These are phyloP conservation scores for Aspergillus bridgeri DNA, from an alignment of 495 filamentous ascomycete species.

Conservation along the genomic window DNA sequence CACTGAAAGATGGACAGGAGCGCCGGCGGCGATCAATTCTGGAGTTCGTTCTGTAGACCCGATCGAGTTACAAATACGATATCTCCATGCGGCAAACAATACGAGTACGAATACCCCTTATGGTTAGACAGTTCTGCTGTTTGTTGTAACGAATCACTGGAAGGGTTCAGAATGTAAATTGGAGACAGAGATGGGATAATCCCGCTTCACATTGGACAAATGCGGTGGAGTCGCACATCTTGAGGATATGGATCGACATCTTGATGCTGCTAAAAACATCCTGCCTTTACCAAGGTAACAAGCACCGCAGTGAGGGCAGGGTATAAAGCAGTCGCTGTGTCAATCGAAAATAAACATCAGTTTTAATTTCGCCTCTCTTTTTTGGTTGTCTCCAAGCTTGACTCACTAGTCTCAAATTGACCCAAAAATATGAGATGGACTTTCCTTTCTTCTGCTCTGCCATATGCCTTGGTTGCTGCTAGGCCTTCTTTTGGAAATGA, in stretches of 20 bases:
- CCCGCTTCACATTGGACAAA: background rate
- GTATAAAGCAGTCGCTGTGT: too few relatives aligned
- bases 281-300: background rate
- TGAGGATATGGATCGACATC: background rate
- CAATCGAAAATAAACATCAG: too few relatives aligned
- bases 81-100: background rate
- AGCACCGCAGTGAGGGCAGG: too few relatives aligned
- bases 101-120: background rate
- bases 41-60: background rate
- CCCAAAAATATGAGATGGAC: slow-evolving; percentile 3
- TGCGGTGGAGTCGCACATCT: background rate
- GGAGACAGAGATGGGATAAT: background rate
- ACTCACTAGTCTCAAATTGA: background rate
- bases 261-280: background rate
- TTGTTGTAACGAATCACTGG: background rate
- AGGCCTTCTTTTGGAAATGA: slow-evolving; percentile 1
- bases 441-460: slow-evolving; percentile 1
- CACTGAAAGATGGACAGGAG: too few relatives aligned
- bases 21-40: too few relatives aligned
- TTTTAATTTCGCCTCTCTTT: too few relatives aligned
- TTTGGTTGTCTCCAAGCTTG: background rate
- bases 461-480: background rate
- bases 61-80: background rate
- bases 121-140: background rate
- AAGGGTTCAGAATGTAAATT: background rate